These are phyloP conservation scores for Pichia sp. DNA, from an alignment of 1,139 yeast genomes.

Conservation along the genomic window DNA sequence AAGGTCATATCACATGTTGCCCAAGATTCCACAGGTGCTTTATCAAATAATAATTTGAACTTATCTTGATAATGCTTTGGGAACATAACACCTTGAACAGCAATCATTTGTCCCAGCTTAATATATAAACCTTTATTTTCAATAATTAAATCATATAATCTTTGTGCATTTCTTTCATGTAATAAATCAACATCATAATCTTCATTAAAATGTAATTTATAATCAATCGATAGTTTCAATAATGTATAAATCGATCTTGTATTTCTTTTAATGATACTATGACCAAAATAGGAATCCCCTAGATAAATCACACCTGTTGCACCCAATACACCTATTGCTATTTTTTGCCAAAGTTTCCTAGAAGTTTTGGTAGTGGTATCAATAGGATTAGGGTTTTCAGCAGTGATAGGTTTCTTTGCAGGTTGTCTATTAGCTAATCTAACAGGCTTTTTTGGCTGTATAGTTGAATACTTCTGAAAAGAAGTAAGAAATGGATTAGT, in stretches of 20 bases:
- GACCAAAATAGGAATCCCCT: conserved; percentile 39
- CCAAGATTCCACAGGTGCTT: conserved; percentile 69
- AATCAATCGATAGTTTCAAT: conserved; percentile 51
- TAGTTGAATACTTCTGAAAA: not conserved
- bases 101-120: conserved; percentile 70
- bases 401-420: not conserved
- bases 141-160: conserved; percentile 45
- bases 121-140: conserved; percentile 67
- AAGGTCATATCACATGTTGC: conserved; percentile 41
- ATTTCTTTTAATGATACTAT: conserved; percentile 49
- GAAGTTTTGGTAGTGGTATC: too few species aligned
- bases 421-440: conserved; percentile 10
- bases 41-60: conserved; percentile 55
- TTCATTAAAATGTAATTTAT: conserved; percentile 42
- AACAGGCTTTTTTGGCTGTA: conserved; percentile 1
- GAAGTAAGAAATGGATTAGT: not conserved
- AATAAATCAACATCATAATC: conserved; percentile 42
- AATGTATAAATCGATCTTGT: conserved; percentile 44
- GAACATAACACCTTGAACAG: conserved; percentile 61
- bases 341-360: conserved; percentile 7
- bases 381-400: not conserved
- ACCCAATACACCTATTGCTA: conserved; percentile 13
- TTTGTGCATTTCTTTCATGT: conserved; percentile 55
- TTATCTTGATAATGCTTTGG: conserved; percentile 56
- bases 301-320: conserved; percentile 25